A percentile compares a stretch with the other conserved stretches of the same genome.
These are phyloP conservation scores for Fusarium nygamai DNA, from an alignment of 2,329 filamentous ascomycete genomes.

Conservation along the genomic window DNA sequence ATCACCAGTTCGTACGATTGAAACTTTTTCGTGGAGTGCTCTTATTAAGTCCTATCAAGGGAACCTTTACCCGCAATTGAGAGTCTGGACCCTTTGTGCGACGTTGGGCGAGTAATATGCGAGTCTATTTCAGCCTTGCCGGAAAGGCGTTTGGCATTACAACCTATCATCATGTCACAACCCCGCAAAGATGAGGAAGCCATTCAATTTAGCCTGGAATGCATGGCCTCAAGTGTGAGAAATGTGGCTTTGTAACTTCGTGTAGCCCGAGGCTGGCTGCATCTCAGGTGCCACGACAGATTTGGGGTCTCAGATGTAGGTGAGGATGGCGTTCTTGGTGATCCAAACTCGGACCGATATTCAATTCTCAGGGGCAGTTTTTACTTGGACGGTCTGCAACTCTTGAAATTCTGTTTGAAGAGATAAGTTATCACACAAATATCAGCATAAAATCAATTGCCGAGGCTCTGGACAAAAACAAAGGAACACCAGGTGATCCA, in stretches of 20 bases:
- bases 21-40: slow-evolving; percentile 28
- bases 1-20: slow-evolving; percentile 43
- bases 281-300: neutral
- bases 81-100: neutral
- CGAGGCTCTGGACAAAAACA: neutral
- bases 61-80: neutral
- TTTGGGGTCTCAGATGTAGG: neutral
- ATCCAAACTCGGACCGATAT: neutral
- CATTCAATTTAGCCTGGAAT: neutral
- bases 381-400: neutral
- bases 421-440: no score
- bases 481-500: neutral
- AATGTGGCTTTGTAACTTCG: slow-evolving; percentile 4
- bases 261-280: neutral
- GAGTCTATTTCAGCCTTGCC: neutral
- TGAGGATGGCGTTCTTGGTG: neutral
- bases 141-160: neutral
- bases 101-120: neutral
- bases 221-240: neutral
- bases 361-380: neutral
- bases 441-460: neutral
- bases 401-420: neutral
- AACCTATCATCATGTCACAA: neutral
- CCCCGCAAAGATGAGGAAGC: neutral
- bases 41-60: neutral